Evolutionary conservation across 1,139 yeast genomes (phyloP).

Genomic region (Pneumocystis carinii): DNA sequence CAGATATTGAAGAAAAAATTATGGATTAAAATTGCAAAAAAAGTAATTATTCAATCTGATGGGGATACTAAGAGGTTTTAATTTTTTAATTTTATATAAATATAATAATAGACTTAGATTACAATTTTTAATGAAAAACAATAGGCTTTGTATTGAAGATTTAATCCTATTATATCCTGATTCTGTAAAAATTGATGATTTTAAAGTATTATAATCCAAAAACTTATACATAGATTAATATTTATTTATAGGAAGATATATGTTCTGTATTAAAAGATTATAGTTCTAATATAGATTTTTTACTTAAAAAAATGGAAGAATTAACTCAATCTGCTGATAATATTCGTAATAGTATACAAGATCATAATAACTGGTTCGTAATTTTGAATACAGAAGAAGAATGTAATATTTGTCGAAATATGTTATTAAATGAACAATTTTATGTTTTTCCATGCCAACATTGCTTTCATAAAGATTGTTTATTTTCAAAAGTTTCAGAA

Average conservation of each 20-base stretch:
- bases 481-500: conserved; percentile 42
- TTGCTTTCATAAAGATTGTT: conserved; percentile 78
- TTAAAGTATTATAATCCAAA: conserved; percentile 29
- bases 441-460: conserved; percentile 82
- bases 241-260: conserved; percentile 39
- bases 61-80: conserved; percentile 15
- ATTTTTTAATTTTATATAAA: conserved; percentile 1
- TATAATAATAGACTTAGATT: conserved; percentile 12
- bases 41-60: conserved; percentile 33
- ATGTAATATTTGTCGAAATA: conserved; percentile 53
- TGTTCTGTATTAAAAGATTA: conserved; percentile 62
- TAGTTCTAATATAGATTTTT: conserved; percentile 45
- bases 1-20: conserved; percentile 45
- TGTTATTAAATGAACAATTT: conserved; percentile 60
- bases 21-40: conserved; percentile 58
- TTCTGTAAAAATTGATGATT: conserved; percentile 61
- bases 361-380: conserved; percentile 34
- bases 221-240: neutral
- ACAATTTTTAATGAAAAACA: conserved; percentile 35
- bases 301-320: conserved; percentile 64
- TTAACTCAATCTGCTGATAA: conserved; percentile 50
- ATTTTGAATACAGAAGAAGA: conserved; percentile 73
- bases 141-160: conserved; percentile 60
- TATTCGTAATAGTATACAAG: conserved; percentile 44
- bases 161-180: conserved; percentile 74